A percentile compares a stretch with the other conserved stretches of the same genome.
Evolutionary conservation across 148 eudicot genomes (phyloP).

Genomic region (Rhododendron williamsianum): DNA sequence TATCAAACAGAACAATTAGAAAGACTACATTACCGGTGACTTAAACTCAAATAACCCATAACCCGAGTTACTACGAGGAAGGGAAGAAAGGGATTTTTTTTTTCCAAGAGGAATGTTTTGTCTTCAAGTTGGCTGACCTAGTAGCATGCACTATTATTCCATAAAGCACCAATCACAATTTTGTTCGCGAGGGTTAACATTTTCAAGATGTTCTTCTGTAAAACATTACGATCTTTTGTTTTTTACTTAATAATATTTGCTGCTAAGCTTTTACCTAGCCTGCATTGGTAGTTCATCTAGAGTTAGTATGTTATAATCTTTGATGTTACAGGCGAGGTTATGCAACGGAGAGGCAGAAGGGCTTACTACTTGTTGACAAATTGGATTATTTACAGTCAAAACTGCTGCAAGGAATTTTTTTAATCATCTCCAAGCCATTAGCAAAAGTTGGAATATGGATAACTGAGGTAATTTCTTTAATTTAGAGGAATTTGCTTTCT

Average conservation of each 20-base stretch:
- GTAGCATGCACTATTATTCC: not conserved
- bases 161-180: not conserved
- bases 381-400: constrained; percentile 90
- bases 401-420: constrained; percentile 59
- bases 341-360: constrained; percentile 77
- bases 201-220: not conserved
- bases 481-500: not conserved
- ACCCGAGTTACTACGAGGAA: not conserved
- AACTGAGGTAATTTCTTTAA: constrained; percentile 46
- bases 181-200: not conserved
- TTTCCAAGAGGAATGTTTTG: not conserved
- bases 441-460: constrained; percentile 52
- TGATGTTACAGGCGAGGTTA: constrained; percentile 74
- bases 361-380: constrained; percentile 78
- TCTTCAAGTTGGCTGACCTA: not conserved
- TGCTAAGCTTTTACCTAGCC: not conserved
- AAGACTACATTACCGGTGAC: not conserved
- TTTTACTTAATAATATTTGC: not conserved
- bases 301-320: constrained; percentile 16
- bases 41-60: not conserved
- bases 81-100: not conserved
- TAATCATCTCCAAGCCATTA: constrained; percentile 56
- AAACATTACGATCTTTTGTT: not conserved
- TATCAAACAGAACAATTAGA: not conserved
- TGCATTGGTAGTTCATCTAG: constrained; percentile 24